Conservation (phyloP, 1,284 basidiomycete genomes). For the Microbotryum violaceum region DNA sequence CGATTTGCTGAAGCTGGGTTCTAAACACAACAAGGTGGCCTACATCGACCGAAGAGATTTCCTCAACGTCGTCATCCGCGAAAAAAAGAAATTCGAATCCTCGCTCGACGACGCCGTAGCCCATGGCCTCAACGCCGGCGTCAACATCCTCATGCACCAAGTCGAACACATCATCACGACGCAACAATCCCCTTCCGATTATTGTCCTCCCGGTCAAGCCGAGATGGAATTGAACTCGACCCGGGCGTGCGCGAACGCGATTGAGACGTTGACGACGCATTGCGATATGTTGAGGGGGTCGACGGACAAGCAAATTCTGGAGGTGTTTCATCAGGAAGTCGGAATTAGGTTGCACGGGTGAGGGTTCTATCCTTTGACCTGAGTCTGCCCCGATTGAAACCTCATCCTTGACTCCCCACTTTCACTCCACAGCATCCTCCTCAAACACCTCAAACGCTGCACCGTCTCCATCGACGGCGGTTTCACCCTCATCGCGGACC, state of each 20-base stretch:
- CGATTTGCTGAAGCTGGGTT: no score
- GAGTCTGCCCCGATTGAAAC: neutral
- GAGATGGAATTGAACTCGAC: conserved; percentile 53
- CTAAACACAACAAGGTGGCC: conserved; percentile 46
- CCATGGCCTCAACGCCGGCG: conserved; percentile 83
- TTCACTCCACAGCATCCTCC: conserved; percentile 59
- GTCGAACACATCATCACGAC: conserved; percentile 87
- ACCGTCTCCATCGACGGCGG: conserved; percentile 90
- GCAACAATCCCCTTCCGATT: conserved; percentile 75
- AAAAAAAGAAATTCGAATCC: conserved; percentile 94
- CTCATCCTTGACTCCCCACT: no score
- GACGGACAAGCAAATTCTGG: conserved; percentile 89
- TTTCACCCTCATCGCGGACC: conserved; percentile 90
- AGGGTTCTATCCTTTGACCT: conserved; percentile 34
- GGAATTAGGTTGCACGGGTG: conserved; percentile 84
- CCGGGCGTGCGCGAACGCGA: conserved; percentile 72
- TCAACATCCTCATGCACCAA: conserved; percentile 94
- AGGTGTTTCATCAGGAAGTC: conserved; percentile 96
- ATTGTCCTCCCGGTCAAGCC: conserved; percentile 62
- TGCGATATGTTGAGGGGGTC: conserved; percentile 84
- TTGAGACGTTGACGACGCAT: conserved; percentile 78
- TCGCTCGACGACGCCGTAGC: conserved; percentile 87
- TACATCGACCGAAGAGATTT: conserved; percentile 91
- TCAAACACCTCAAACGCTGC: conserved; percentile 93
- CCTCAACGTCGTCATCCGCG: conserved; percentile 80